Evolutionary conservation across 495 filamentous ascomycete species (phyloP).

Genomic region (Lentithecium fluviatile): DNA sequence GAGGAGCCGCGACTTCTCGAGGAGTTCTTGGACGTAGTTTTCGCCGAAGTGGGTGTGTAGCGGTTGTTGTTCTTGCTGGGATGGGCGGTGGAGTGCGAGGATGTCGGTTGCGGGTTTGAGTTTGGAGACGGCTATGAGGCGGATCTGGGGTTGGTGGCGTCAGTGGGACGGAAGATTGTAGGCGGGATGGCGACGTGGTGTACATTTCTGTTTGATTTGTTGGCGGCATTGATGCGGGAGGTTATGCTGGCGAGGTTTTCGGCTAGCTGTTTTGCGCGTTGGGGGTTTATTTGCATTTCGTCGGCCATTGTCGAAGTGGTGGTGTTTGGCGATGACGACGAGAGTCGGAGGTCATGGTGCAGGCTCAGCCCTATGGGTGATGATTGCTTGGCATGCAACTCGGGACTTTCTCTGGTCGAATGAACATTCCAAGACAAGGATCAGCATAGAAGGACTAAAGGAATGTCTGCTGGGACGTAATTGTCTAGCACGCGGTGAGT

Average conservation of each 20-base stretch:
- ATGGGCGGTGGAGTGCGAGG: conserved; percentile 77
- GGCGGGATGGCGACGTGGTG: conserved; percentile 9
- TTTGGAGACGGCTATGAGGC: conserved; percentile 91
- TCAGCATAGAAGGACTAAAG: too few species aligned
- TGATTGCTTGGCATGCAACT: neutral
- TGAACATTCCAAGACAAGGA: too few species aligned
- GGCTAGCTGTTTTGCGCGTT: conserved; percentile 39
- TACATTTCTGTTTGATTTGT: conserved; percentile 14
- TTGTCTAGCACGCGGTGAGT: too few species aligned
- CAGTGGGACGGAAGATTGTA: neutral
- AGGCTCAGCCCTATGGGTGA: neutral
- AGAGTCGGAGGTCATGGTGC: neutral
- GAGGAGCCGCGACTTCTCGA: conserved; percentile 76
- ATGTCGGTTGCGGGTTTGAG: conserved; percentile 88
- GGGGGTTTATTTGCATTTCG: conserved; percentile 42
- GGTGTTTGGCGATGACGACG: neutral
- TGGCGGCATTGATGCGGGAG: conserved; percentile 37
- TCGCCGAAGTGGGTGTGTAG: conserved; percentile 85
- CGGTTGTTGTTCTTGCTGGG: conserved; percentile 42
- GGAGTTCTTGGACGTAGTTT: conserved; percentile 93
- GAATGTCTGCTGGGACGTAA: too few species aligned
- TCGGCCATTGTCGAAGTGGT: conserved; percentile 24
- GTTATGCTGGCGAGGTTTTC: conserved; percentile 41
- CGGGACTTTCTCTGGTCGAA: too few species aligned
- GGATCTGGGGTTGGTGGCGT: conserved; percentile 54